Evolutionary conservation across 129 eudicot genomes (phyloP).

Genomic region (Chrysanthemum lavandulifolium): DNA sequence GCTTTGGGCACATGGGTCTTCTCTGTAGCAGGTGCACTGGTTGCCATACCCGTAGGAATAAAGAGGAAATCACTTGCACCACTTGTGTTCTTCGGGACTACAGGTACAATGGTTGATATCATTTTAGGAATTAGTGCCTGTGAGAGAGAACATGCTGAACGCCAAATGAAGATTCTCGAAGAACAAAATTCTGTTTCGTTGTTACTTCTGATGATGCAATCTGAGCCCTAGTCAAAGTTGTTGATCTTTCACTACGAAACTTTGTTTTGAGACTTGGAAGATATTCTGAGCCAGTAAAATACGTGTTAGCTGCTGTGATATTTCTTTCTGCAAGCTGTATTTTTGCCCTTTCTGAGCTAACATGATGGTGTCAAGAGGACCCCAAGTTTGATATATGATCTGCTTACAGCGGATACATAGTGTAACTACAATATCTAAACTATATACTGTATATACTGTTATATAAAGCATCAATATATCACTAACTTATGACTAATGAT

Average conservation of each 20-base stretch:
- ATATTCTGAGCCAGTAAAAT: not conserved
- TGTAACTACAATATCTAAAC: too few species aligned
- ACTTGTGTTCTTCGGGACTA: constrained; percentile 91
- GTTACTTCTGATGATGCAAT: constrained; percentile 31
- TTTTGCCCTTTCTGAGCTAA: not conserved
- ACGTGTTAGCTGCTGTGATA: not conserved
- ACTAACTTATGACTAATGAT: too few species aligned
- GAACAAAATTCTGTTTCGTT: constrained; percentile 42
- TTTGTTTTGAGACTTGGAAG: constrained; percentile 2
- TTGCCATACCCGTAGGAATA: constrained; percentile 93
- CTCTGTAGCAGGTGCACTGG: constrained; percentile 91
- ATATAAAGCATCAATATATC: too few species aligned
- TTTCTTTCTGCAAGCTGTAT: not conserved
- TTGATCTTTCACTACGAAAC: constrained; percentile 5
- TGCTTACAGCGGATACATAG: not conserved
- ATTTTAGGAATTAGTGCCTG: constrained; percentile 93
- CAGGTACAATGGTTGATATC: constrained; percentile 97
- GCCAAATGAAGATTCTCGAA: constrained; percentile 82
- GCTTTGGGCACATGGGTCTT: constrained; percentile 98
- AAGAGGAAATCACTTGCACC: constrained; percentile 92
- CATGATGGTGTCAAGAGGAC: not conserved
- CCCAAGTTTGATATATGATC: constrained; percentile 20
- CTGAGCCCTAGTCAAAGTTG: constrained; percentile 21
- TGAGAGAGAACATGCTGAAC: constrained; percentile 96
- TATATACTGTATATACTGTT: too few species aligned